These are phyloP conservation scores for Colletotrichum chlorophyti DNA, from an alignment of 2,329 filamentous ascomycete genomes.

Conservation along the genomic window DNA sequence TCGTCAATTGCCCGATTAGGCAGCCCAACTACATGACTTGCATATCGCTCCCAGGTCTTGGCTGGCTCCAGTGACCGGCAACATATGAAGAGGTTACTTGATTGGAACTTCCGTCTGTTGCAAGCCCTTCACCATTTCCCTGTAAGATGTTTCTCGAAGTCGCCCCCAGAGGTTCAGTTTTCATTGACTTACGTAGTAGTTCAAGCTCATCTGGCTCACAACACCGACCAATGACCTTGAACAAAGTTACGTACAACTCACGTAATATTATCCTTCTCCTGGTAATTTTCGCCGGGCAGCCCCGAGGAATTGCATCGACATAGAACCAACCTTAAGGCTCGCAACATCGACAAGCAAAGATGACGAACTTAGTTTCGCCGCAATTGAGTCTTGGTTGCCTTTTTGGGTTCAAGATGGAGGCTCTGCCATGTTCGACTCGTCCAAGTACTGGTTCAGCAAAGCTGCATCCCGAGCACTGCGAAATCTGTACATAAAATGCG, in stretches of 20 bases:
- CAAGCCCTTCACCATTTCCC: too few species aligned
- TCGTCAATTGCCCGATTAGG: constrained; percentile 4
- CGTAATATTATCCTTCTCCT: constrained; percentile 1
- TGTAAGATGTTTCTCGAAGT: too few species aligned
- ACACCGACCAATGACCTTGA: neutral
- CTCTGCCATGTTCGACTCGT: neutral
- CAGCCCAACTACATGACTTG: neutral
- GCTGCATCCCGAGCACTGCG: too few species aligned
- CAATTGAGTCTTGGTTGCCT: constrained; percentile 19
- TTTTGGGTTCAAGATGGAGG: neutral
- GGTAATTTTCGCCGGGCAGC: neutral
- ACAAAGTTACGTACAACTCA: constrained; percentile 11
- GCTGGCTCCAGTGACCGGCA: too few species aligned
- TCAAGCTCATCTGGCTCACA: neutral
- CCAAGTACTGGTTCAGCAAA: too few species aligned
- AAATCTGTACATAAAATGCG: neutral
- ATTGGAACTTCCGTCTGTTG: too few species aligned
- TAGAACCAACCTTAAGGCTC: neutral
- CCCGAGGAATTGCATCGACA: neutral
- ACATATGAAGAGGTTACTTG: too few species aligned
- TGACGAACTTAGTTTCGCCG: neutral
- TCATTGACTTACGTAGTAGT: neutral
- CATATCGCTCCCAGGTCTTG: constrained; percentile 1
- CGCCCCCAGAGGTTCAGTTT: too few species aligned
- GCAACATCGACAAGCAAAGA: neutral